Conservation (phyloP, 345 rosid species). For the Syzygium jambos region DNA sequence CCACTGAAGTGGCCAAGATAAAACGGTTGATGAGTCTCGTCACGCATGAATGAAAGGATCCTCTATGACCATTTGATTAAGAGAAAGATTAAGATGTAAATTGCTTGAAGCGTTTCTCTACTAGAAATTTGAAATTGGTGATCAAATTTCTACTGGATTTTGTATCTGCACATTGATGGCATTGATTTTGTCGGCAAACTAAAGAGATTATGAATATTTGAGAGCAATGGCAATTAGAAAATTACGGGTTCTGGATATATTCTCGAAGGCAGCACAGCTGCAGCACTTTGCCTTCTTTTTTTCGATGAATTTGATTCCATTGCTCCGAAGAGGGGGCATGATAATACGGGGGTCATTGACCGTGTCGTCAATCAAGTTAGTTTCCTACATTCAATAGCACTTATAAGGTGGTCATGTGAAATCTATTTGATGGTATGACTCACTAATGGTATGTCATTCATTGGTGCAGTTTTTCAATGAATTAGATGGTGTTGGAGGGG, state of each 20-base stretch:
- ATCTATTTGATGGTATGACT: neutral
- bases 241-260: constrained; percentile 77
- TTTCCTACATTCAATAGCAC: constrained; percentile 12
- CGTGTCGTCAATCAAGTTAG: constrained; percentile 87
- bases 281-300: constrained; percentile 32
- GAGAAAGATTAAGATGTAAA: neutral
- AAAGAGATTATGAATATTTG: neutral
- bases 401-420: neutral
- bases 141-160: neutral
- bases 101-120: neutral
- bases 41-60: neutral
- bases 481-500: constrained; percentile 83
- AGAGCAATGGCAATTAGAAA: neutral
- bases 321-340: constrained; percentile 93
- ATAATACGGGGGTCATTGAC: constrained; percentile 87
- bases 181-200: neutral
- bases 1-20: neutral
- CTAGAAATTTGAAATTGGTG: neutral
- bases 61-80: neutral
- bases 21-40: neutral
- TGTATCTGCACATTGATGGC: neutral
- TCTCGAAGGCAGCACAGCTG: constrained; percentile 49
- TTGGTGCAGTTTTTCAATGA: constrained; percentile 65
- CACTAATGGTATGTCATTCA: constrained; percentile 8
- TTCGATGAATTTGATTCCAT: constrained; percentile 90